phyloP scores from a whole-genome alignment of 2,329 filamentous ascomycete species.

The Colletotrichum kahawae region DNA sequence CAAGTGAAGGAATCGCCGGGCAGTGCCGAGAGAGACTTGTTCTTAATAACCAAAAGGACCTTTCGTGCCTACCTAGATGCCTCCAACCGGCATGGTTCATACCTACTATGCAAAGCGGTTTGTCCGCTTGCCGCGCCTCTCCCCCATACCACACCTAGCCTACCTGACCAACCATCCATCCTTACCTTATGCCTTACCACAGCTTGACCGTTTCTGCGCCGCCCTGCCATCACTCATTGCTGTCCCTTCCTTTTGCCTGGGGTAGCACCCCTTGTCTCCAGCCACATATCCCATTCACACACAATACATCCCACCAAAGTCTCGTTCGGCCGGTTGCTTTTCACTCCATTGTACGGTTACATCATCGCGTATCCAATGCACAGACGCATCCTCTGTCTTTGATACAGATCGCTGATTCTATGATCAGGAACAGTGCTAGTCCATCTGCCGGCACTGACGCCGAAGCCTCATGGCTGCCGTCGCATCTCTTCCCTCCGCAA shows the following conservation, averaged over 20 bases:
- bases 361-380: conserved; percentile 4
- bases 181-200: not conserved
- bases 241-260: not conserved
- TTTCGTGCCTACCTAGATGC: not conserved
- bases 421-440: conserved; percentile 1
- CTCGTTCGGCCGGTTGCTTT: not conserved
- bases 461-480: conserved; percentile 11
- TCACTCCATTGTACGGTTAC: conserved; percentile 8
- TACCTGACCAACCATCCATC: not conserved
- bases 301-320: not conserved
- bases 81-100: not conserved
- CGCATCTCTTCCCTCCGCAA: conserved; percentile 38
- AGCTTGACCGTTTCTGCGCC: not conserved
- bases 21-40: not conserved
- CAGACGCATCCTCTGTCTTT: not conserved
- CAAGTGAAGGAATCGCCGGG: conserved; percentile 12
- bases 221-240: not conserved
- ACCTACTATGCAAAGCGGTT: not conserved
- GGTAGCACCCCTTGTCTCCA: conserved; percentile 11
- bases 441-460: conserved; percentile 6
- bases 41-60: conserved; percentile 9
- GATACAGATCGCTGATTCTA: conserved; percentile 13
- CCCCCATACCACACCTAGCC: not conserved
- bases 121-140: not conserved
- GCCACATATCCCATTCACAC: not conserved